Evolutionary conservation across 2,329 filamentous ascomycete genomes (phyloP).

Genomic region (Phoma sp.): DNA sequence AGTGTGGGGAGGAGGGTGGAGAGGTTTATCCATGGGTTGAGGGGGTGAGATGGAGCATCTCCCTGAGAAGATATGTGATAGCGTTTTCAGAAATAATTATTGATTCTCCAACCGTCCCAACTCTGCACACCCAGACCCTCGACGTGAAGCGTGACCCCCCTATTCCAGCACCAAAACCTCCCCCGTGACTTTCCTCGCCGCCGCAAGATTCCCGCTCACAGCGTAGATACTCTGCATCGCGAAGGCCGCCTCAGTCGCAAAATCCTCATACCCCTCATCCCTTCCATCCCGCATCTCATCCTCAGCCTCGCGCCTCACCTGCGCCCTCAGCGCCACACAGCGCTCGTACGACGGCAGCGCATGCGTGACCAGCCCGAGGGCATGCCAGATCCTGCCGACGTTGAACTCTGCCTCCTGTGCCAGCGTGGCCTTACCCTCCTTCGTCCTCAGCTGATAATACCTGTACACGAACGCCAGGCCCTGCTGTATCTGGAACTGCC

Average conservation of each 20-base stretch:
- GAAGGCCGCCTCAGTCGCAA: conserved; percentile 74
- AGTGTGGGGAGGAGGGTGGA: neutral
- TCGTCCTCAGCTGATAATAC: conserved; percentile 69
- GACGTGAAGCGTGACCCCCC: neutral
- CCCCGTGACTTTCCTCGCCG: conserved; percentile 66
- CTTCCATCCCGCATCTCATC: conserved; percentile 26
- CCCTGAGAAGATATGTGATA: no score
- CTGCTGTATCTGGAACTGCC: conserved; percentile 86
- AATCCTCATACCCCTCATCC: conserved; percentile 60
- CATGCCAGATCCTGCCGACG: conserved; percentile 75
- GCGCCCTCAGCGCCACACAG: conserved; percentile 58
- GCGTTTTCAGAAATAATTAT: no score
- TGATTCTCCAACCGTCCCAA: no score
- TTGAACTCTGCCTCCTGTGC: conserved; percentile 84
- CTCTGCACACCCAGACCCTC: neutral
- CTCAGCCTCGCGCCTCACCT: conserved; percentile 42
- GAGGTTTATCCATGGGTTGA: conserved; percentile 6
- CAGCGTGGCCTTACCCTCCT: conserved; percentile 52
- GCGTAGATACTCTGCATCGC: conserved; percentile 73
- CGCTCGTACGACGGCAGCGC: conserved; percentile 74
- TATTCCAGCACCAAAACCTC: conserved; percentile 57
- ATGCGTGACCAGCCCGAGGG: conserved; percentile 73
- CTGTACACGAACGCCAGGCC: conserved; percentile 79
- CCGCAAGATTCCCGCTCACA: conserved; percentile 66
- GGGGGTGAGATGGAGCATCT: no score